These are phyloP conservation scores for Pestalotiopsis sp. DNA, from an alignment of 2,329 filamentous ascomycete species.

Conservation along the genomic window DNA sequence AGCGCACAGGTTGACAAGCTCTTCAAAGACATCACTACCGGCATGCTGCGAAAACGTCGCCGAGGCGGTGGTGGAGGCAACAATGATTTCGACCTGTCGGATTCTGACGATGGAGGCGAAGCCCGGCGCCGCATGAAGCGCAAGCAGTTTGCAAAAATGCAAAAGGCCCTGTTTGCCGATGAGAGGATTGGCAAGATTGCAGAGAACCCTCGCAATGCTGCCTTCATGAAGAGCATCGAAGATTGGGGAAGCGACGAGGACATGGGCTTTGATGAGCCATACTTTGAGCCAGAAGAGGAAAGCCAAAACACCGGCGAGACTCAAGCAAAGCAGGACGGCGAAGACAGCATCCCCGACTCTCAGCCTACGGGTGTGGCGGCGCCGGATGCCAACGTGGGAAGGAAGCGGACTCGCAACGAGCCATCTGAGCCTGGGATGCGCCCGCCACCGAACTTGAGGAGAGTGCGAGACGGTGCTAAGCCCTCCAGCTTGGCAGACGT, in stretches of 20 bases:
- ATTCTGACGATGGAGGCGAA: constrained; percentile 87
- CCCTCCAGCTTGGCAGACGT: constrained; percentile 79
- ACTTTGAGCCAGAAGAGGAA: constrained; percentile 35
- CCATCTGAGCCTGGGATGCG: constrained; percentile 36
- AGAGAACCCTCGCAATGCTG: constrained; percentile 83
- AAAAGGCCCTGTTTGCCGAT: constrained; percentile 82
- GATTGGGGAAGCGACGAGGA: constrained; percentile 78
- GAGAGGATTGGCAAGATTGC: constrained; percentile 91
- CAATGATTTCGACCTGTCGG: constrained; percentile 81
- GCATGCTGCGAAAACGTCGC: constrained; percentile 77
- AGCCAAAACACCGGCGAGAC: constrained; percentile 29
- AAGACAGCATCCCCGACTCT: constrained; percentile 50
- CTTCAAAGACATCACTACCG: constrained; percentile 89
- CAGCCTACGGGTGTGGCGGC: constrained; percentile 40
- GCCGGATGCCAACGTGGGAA: constrained; percentile 36
- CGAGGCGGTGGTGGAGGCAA: constrained; percentile 56
- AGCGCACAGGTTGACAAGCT: constrained; percentile 89
- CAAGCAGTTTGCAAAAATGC: constrained; percentile 87
- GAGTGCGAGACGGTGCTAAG: constrained; percentile 63
- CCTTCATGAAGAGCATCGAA: constrained; percentile 88
- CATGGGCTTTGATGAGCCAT: constrained; percentile 70
- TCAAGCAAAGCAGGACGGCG: constrained; percentile 10
- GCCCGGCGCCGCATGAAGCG: constrained; percentile 79
- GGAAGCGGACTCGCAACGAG: constrained; percentile 31
- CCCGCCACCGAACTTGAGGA: constrained; percentile 62